Percentiles rank a stretch among this genome's conserved stretches.
Evolutionary conservation across 306 rosid species (phyloP).

Genomic region (Lablab purpureus): DNA sequence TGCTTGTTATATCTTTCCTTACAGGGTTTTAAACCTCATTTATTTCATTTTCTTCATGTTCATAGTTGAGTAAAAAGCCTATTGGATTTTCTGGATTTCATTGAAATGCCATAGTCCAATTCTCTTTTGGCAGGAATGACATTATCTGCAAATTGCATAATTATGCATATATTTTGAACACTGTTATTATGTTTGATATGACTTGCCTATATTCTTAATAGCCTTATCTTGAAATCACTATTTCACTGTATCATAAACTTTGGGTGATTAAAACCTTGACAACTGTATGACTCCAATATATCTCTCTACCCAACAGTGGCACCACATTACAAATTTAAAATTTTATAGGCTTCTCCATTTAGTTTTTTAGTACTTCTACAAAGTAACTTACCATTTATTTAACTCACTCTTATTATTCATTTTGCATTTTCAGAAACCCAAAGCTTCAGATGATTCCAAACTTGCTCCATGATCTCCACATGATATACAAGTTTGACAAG

Average conservation of each 20-base stretch:
- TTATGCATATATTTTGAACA: constrained; percentile 21
- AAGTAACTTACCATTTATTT: constrained; percentile 25
- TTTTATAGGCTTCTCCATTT: constrained; percentile 24
- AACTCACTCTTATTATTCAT: constrained; percentile 28
- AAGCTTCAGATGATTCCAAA: constrained; percentile 65
- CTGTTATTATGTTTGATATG: constrained; percentile 12
- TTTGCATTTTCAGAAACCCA: constrained; percentile 60
- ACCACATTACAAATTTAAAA: constrained; percentile 26
- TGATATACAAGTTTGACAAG: constrained; percentile 46
- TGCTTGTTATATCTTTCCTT: background rate
- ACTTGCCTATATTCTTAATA: background rate
- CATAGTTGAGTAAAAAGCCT: background rate
- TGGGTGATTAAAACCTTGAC: background rate
- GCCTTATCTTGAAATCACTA: constrained; percentile 5
- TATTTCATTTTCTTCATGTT: background rate
- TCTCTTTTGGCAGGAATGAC: constrained; percentile 2
- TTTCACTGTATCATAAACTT: constrained; percentile 25
- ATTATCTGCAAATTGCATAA: background rate
- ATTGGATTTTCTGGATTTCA: constrained; percentile 12
- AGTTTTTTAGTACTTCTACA: constrained; percentile 28
- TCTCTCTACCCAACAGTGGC: constrained; percentile 36
- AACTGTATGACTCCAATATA: constrained; percentile 7
- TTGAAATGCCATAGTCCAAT: background rate
- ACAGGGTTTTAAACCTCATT: constrained; percentile 13
- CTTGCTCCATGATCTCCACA: constrained; percentile 65